Conservation (phyloP, 2,329 filamentous ascomycete species). For the Fusarium udum region DNA sequence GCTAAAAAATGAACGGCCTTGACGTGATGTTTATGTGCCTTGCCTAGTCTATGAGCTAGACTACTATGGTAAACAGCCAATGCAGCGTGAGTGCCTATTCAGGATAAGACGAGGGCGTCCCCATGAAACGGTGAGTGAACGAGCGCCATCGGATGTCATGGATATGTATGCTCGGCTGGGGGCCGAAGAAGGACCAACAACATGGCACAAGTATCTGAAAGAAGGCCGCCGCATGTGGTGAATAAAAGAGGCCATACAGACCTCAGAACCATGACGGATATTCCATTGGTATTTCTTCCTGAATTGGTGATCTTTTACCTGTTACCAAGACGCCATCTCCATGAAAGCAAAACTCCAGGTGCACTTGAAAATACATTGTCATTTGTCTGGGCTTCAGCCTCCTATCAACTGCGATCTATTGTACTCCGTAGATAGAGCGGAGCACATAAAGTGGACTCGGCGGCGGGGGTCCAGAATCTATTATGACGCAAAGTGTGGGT, state of each 20-base stretch:
- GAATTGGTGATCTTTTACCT: background rate
- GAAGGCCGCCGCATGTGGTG: background rate
- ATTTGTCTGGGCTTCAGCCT: background rate
- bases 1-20: slow-evolving; percentile 14
- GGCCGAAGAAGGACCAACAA: slow-evolving; percentile 18
- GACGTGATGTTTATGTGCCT: slow-evolving; percentile 30
- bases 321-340: background rate
- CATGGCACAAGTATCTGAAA: background rate
- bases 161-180: slow-evolving; percentile 15
- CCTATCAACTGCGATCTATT: background rate
- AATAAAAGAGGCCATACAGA: background rate
- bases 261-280: background rate
- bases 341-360: slow-evolving; percentile 3
- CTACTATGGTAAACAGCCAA: slow-evolving; percentile 6
- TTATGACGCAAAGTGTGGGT: slow-evolving; percentile 20
- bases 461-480: background rate
- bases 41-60: slow-evolving; percentile 19
- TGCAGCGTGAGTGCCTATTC: slow-evolving; percentile 26
- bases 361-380: background rate
- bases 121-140: slow-evolving; percentile 26
- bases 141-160: slow-evolving; percentile 13
- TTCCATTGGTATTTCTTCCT: background rate
- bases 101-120: slow-evolving; percentile 27
- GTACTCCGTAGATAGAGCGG: background rate
- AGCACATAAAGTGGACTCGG: background rate